These are phyloP conservation scores for Phialocephala sp. DNA, from an alignment of 2,329 filamentous ascomycete genomes.

Conservation along the genomic window DNA sequence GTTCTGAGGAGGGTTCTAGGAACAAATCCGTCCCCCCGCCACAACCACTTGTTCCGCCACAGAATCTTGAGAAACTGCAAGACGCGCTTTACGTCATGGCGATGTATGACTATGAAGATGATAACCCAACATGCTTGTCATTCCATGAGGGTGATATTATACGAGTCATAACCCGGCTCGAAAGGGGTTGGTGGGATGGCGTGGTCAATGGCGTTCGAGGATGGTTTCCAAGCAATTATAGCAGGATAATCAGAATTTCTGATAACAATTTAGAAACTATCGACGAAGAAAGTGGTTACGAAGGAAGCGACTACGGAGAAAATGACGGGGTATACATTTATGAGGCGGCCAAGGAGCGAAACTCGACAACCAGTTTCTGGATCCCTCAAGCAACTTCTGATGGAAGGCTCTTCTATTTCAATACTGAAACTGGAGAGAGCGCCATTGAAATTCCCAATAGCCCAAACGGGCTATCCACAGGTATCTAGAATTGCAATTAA, in stretches of 20 bases:
- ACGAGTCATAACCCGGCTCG: slow-evolving; percentile 96
- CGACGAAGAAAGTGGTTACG: too few relatives aligned
- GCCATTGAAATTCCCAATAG: too few relatives aligned
- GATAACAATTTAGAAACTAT: slow-evolving; percentile 70
- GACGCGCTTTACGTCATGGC: slow-evolving; percentile 80
- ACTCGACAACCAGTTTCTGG: slow-evolving; percentile 91
- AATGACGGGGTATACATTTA: slow-evolving; percentile 51
- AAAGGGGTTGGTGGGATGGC: slow-evolving; percentile 99
- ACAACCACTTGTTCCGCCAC: background rate
- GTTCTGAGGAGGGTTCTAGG: background rate
- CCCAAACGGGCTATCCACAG: too few relatives aligned
- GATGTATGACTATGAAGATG: slow-evolving; percentile 96
- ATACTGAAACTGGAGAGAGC: slow-evolving; percentile 93
- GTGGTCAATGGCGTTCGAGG: slow-evolving; percentile 95
- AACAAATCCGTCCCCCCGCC: background rate
- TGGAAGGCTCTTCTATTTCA: slow-evolving; percentile 95
- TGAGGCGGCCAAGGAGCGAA: too few relatives aligned
- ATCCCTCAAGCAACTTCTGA: slow-evolving; percentile 98
- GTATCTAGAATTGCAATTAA: too few relatives aligned
- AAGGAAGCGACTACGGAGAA: slow-evolving; percentile 55
- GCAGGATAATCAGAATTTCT: slow-evolving; percentile 78
- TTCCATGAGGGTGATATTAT: slow-evolving; percentile 98
- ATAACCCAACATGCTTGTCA: slow-evolving; percentile 94
- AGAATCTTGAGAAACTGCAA: background rate
- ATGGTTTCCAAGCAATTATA: slow-evolving; percentile 99